Conservation (phyloP, 2,329 filamentous ascomycete species). For the Xylaria sp. region DNA sequence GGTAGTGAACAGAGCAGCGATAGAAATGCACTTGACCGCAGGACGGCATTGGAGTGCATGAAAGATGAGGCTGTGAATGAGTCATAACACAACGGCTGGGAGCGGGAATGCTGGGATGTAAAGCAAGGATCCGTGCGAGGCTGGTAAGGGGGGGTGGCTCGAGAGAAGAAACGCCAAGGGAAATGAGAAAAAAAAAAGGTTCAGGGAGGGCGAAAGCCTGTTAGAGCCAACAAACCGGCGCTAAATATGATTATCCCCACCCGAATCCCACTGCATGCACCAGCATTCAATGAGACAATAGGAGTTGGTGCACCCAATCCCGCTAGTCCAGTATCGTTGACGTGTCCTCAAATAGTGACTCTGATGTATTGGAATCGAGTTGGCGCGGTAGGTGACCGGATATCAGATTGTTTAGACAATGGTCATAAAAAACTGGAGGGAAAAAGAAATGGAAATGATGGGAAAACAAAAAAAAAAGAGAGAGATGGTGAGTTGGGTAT, state of each 20-base stretch:
- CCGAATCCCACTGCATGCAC: constrained; percentile 37
- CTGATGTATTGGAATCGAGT: background rate
- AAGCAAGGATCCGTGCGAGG: constrained; percentile 41
- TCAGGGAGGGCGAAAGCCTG: constrained; percentile 27
- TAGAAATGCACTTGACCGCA: constrained; percentile 23
- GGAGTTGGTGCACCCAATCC: constrained; percentile 23
- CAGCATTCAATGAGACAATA: constrained; percentile 43
- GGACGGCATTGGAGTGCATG: constrained; percentile 30
- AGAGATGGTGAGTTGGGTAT: background rate
- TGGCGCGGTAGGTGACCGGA: background rate
- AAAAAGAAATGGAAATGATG: background rate
- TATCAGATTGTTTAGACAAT: background rate
- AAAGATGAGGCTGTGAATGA: constrained; percentile 43
- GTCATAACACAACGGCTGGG: constrained; percentile 43
- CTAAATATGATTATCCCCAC: constrained; percentile 18
- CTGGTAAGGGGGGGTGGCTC: constrained; percentile 36
- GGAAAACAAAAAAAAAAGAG: background rate
- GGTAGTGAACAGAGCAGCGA: constrained; percentile 1
- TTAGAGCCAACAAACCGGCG: constrained; percentile 23
- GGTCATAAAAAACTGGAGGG: background rate
- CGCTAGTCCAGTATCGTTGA: constrained; percentile 21
- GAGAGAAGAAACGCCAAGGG: constrained; percentile 27
- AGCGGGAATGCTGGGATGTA: constrained; percentile 41
- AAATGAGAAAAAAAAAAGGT: constrained; percentile 18
- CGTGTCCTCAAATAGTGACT: constrained; percentile 19